Conservation (phyloP, 345 rosid species). For the Gossypium bickii region DNA sequence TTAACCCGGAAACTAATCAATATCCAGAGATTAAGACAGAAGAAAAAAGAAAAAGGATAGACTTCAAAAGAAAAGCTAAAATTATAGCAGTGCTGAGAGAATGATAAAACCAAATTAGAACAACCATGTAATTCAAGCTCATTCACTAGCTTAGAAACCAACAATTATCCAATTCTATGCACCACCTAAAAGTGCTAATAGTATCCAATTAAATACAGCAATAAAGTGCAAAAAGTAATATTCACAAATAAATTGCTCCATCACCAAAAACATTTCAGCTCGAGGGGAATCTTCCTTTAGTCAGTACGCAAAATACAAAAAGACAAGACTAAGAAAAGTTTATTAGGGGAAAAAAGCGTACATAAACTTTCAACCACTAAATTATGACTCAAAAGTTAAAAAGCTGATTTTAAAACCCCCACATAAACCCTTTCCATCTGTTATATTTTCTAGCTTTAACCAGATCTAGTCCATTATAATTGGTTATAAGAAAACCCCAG, state of each 20-base stretch:
- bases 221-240: conserved; percentile 13
- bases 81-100: not conserved
- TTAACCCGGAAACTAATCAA: too few species aligned
- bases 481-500: conserved; percentile 17
- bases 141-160: not conserved
- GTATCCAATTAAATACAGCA: conserved; percentile 7
- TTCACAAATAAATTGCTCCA: conserved; percentile 17
- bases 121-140: not conserved
- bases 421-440: not conserved
- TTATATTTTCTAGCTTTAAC: conserved; percentile 23
- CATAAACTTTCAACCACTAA: conserved; percentile 38
- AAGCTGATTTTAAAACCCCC: not conserved
- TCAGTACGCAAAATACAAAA: conserved; percentile 31
- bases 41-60: not conserved
- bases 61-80: not conserved
- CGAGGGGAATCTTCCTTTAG: conserved; percentile 17
- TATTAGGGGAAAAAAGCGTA: conserved; percentile 35
- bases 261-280: conserved; percentile 19
- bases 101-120: not conserved
- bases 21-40: not conserved
- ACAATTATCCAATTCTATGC: not conserved
- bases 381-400: conserved; percentile 26
- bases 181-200: not conserved
- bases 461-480: conserved; percentile 31
- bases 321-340: conserved; percentile 33